Evolutionary conservation across 2,329 filamentous ascomycete species (phyloP).

Genomic region (Chrysoporthe deuterocubensis): DNA sequence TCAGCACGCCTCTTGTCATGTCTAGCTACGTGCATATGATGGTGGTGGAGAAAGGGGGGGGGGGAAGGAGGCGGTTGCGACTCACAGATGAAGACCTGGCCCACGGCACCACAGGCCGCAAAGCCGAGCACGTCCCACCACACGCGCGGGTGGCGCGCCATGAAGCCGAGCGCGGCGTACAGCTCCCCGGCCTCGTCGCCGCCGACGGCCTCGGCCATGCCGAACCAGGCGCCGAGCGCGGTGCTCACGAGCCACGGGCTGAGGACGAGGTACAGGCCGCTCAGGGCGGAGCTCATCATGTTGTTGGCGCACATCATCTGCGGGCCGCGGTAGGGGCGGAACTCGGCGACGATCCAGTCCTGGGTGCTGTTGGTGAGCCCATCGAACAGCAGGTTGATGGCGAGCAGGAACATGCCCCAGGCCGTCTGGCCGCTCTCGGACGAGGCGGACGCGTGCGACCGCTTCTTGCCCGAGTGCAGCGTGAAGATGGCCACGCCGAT

Average conservation of each 20-base stretch:
- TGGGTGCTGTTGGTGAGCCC: conserved; percentile 96
- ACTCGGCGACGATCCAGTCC: conserved; percentile 86
- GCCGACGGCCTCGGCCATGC: conserved; percentile 65
- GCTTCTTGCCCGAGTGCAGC: conserved; percentile 68
- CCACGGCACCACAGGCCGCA: conserved; percentile 85
- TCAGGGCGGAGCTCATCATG: conserved; percentile 80
- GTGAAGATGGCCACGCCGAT: conserved; percentile 94
- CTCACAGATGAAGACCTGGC: conserved; percentile 92
- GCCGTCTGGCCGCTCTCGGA: conserved; percentile 60
- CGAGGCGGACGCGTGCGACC: conserved; percentile 29
- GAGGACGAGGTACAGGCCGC: conserved; percentile 73
- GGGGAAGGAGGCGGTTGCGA: conserved; percentile 27
- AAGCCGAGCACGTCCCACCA: conserved; percentile 90
- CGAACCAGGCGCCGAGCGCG: conserved; percentile 65
- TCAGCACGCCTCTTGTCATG: conserved; percentile 4
- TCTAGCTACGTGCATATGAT: too few species aligned
- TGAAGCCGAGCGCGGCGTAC: conserved; percentile 76
- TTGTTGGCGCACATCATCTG: conserved; percentile 99
- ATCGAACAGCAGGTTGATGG: conserved; percentile 91
- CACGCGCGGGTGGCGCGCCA: conserved; percentile 77
- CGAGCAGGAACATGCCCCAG: conserved; percentile 83
- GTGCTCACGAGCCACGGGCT: conserved; percentile 80
- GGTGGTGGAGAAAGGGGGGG: neutral
- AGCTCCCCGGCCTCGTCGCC: conserved; percentile 73
- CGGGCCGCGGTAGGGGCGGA: conserved; percentile 81